Conservation (phyloP, 1,284 basidiomycete species). For the Marasmius tenuissimus region DNA sequence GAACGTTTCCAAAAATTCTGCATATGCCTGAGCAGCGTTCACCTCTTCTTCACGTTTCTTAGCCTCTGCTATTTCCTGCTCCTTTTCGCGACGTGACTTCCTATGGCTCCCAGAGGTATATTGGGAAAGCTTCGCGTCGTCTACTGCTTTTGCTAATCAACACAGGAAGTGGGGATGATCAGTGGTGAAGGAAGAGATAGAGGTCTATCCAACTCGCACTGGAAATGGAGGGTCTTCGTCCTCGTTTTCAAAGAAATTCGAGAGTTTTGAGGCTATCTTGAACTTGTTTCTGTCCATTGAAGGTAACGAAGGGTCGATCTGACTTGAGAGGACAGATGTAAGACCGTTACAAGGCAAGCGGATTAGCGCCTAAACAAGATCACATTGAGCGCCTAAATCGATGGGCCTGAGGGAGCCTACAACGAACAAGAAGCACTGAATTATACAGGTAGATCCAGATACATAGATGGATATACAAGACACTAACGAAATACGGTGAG, state of each 20-base stretch:
- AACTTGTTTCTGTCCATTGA: constrained; percentile 77
- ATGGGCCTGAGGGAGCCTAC: no score
- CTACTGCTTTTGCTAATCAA: constrained; percentile 72
- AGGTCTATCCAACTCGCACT: constrained; percentile 77
- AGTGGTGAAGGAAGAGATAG: constrained; percentile 46
- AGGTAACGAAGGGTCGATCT: constrained; percentile 37
- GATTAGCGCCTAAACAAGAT: no score
- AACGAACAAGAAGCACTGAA: no score
- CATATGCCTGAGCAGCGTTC: constrained; percentile 75
- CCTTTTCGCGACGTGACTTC: constrained; percentile 82
- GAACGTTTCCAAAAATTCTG: constrained; percentile 86
- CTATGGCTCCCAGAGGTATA: constrained; percentile 73
- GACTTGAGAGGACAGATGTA: not conserved
- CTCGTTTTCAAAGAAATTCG: constrained; percentile 78
- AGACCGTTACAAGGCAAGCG: not conserved
- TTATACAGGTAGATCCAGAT: no score
- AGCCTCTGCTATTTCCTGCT: constrained; percentile 85
- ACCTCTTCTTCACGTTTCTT: constrained; percentile 85
- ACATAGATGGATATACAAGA: not conserved
- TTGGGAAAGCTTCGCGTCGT: constrained; percentile 75
- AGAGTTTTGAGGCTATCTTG: constrained; percentile 45
- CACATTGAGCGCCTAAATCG: no score
- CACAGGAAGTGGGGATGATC: constrained; percentile 52
- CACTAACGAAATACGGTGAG: not conserved
- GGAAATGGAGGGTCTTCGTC: constrained; percentile 80